Conservation (phyloP, 2,329 filamentous ascomycete species). For the Leptographium radiaticola region DNA sequence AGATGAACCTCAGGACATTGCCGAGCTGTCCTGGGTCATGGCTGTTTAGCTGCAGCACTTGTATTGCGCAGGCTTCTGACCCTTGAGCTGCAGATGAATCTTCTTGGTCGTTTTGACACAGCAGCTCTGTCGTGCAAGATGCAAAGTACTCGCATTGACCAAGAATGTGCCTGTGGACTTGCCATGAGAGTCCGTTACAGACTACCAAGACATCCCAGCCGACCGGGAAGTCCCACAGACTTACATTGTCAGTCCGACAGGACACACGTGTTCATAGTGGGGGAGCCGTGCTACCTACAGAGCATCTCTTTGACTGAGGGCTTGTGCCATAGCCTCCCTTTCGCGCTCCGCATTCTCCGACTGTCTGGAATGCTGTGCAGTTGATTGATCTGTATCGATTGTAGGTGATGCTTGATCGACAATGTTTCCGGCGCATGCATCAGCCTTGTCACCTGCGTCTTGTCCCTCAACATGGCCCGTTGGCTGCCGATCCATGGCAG, state of each 20-base stretch:
- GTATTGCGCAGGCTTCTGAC: neutral
- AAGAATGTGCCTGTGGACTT: conserved; percentile 7
- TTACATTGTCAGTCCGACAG: neutral
- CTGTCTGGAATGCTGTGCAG: neutral
- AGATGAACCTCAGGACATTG: conserved; percentile 17
- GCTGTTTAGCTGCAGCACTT: conserved; percentile 4
- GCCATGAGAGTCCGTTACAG: conserved; percentile 4
- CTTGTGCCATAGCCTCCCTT: neutral
- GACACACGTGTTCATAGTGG: neutral
- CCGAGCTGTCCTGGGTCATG: conserved; percentile 12
- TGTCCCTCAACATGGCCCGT: too few relatives aligned
- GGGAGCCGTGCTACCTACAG: neutral
- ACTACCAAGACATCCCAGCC: conserved; percentile 7
- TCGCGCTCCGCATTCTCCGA: neutral
- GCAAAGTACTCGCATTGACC: conserved; percentile 6
- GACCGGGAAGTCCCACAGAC: neutral
- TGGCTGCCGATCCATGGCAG: too few relatives aligned
- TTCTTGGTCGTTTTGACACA: neutral
- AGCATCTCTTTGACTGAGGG: neutral
- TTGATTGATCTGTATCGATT: neutral
- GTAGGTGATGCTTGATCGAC: too few relatives aligned
- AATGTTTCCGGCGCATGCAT: too few relatives aligned
- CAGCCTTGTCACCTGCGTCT: too few relatives aligned
- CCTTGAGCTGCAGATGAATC: neutral
- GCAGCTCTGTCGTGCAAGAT: neutral